Evolutionary conservation across 257 asterid species (phyloP).

Genomic region (Penstemon davidsonii): DNA sequence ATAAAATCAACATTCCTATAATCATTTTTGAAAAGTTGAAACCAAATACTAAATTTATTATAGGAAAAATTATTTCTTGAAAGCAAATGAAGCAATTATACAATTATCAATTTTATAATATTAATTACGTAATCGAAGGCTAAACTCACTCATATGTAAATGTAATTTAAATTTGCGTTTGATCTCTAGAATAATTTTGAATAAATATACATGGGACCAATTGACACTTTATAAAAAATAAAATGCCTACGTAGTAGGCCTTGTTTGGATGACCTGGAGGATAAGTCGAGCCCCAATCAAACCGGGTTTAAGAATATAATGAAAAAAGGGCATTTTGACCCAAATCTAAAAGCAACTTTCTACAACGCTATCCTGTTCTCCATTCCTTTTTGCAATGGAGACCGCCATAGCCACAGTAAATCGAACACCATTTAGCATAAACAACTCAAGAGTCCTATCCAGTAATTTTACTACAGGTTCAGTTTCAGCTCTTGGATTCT

Average conservation of each 20-base stretch:
- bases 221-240: slow-evolving; percentile 6
- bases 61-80: too few species aligned
- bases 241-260: slow-evolving; percentile 21
- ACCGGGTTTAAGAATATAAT: neutral
- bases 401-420: slow-evolving; percentile 38
- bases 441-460: slow-evolving; percentile 30
- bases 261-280: slow-evolving; percentile 39
- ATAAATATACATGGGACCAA: too few species aligned
- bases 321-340: neutral
- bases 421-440: slow-evolving; percentile 36
- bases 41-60: too few species aligned
- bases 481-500: slow-evolving; percentile 47
- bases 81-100: too few species aligned
- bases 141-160: too few species aligned
- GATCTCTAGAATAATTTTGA: too few species aligned
- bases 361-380: slow-evolving; percentile 33
- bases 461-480: slow-evolving; percentile 40
- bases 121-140: too few species aligned
- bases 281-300: slow-evolving; percentile 39
- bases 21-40: too few species aligned
- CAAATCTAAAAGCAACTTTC: slow-evolving; percentile 19
- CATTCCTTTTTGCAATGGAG: slow-evolving; percentile 46
- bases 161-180: too few species aligned
- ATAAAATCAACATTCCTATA: too few species aligned
- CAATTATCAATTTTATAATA: too few species aligned